Percentiles rank a stretch among this genome's conserved stretches.
Conservation (phyloP, 2,329 filamentous ascomycete species). For the Coleophoma eucalyptorum region DNA sequence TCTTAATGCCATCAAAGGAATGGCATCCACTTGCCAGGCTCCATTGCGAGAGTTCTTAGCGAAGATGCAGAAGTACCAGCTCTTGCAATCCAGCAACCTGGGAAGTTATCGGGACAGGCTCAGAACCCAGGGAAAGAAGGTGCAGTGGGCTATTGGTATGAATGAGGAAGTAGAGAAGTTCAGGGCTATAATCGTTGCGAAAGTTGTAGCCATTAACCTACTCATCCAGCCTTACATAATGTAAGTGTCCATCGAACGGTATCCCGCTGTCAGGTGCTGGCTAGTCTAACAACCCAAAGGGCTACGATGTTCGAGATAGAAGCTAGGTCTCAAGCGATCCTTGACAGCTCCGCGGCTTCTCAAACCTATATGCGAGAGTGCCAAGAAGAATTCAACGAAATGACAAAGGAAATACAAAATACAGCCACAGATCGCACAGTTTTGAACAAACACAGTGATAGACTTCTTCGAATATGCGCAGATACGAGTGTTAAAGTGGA, state of each 20-base stretch:
- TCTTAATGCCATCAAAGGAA: constrained; percentile 13
- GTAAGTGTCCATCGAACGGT: not conserved
- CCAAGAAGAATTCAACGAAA: not conserved
- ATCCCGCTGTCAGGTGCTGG: too few relatives aligned
- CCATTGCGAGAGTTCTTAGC: constrained; percentile 9
- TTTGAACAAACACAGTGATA: not conserved
- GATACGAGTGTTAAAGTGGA: not conserved
- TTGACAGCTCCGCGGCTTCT: too few relatives aligned
- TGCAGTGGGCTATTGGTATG: constrained; percentile 14
- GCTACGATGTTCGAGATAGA: too few relatives aligned
- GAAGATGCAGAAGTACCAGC: constrained; percentile 11
- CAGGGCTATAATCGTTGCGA: constrained; percentile 3
- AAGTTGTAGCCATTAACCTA: not conserved
- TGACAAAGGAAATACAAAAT: not conserved
- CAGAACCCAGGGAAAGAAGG: constrained; percentile 3
- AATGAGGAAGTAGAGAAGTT: constrained; percentile 12
- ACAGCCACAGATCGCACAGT: not conserved
- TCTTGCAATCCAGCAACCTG: not conserved
- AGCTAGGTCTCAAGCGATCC: too few relatives aligned
- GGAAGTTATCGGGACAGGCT: not conserved
- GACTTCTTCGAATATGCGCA: not conserved
- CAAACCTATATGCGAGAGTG: not conserved
- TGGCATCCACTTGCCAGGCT: constrained; percentile 11
- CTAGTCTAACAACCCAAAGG: too few relatives aligned
- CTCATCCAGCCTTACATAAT: not conserved